Conservation (phyloP, 2,329 filamentous ascomycete species). For the Fusarium verrucosum region DNA sequence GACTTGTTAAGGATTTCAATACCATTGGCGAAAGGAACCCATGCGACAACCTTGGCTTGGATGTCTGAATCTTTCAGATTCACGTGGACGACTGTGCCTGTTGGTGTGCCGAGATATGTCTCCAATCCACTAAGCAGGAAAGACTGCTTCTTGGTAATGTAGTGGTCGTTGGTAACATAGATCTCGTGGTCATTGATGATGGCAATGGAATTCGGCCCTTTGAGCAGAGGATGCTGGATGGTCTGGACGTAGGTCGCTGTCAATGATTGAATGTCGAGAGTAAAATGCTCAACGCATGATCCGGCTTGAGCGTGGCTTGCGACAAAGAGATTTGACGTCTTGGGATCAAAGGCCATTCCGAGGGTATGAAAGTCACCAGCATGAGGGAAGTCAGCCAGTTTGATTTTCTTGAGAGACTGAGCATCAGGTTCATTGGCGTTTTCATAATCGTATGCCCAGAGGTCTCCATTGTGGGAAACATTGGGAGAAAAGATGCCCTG, state of each 20-base stretch:
- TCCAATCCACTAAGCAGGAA: conserved; percentile 47
- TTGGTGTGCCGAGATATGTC: conserved; percentile 47
- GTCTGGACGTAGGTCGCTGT: conserved; percentile 50
- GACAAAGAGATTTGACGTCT: conserved; percentile 50
- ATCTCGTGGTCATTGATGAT: conserved; percentile 50
- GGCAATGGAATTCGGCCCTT: conserved; percentile 52
- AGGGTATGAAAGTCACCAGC: conserved; percentile 52
- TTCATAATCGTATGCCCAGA: conserved; percentile 53
- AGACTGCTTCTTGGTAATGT: conserved; percentile 43
- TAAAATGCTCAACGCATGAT: conserved; percentile 53
- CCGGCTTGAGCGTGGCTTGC: conserved; percentile 51
- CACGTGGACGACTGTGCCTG: conserved; percentile 52
- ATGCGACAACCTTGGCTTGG: conserved; percentile 45
- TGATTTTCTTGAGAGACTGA: conserved; percentile 37
- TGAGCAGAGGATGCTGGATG: conserved; percentile 52
- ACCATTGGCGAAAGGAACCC: conserved; percentile 54
- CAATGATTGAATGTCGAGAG: conserved; percentile 46
- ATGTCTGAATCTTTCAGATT: conserved; percentile 19
- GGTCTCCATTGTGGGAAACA: conserved; percentile 36
- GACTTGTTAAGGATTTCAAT: conserved; percentile 52
- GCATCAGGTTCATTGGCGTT: conserved; percentile 8
- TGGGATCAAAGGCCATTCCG: conserved; percentile 52
- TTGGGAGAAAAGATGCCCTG: conserved; percentile 43
- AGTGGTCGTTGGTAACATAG: conserved; percentile 55
- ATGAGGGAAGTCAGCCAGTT: conserved; percentile 33